Evolutionary conservation across 306 rosid species (phyloP), one percentile per base, ranked within the genome.

Genomic region (Aeschynomene evenia): DNA sequence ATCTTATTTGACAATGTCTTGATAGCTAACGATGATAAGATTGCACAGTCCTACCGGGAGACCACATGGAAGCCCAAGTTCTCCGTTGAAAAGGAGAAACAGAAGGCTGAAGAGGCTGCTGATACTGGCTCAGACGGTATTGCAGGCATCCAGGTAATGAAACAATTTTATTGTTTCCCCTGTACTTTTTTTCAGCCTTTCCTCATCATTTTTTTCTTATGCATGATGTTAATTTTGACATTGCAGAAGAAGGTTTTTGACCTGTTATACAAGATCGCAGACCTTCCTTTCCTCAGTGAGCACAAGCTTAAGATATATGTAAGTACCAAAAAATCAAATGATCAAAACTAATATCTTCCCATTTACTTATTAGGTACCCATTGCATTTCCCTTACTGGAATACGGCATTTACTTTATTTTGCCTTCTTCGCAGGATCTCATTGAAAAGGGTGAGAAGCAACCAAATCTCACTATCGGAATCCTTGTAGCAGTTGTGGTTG

Each of bases 41-140:
- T 81, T 66, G 99, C 99, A 1, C 81, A 75, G 28, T 81, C 96
- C 28, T 91, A 88, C 60, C 70, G 99, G 15, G 92, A 76, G 39
- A 76, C 89, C n/a, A 69, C 86, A 20, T 94, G 99, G 99, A 94
- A 88, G 82, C 99, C 96, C 42, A 94, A 94, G 74, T 94, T 79
- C 50, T 78, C 79, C 48, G 53, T 54, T 29, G 99, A 94, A 87
- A 84, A 91, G 45, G 97, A 94, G 88, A 88, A 94, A 24, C 83
- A 85, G 53, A 91, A 91, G 88, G 91, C 80, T 20, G 97, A 91
- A 58, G 96, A 85, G 63, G 22, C 60, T 0, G 86, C 80, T 8
- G 43, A 75, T 39, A 37, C 80, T 42, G 54, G 73, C 39, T 72
- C 95, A 52, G 89, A 77, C 19, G 88, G 87, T 76, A 70, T 89